These are phyloP conservation scores for Lolium multiflorum DNA, from an alignment of 176 grass and related monocot species.

Conservation along the genomic window DNA sequence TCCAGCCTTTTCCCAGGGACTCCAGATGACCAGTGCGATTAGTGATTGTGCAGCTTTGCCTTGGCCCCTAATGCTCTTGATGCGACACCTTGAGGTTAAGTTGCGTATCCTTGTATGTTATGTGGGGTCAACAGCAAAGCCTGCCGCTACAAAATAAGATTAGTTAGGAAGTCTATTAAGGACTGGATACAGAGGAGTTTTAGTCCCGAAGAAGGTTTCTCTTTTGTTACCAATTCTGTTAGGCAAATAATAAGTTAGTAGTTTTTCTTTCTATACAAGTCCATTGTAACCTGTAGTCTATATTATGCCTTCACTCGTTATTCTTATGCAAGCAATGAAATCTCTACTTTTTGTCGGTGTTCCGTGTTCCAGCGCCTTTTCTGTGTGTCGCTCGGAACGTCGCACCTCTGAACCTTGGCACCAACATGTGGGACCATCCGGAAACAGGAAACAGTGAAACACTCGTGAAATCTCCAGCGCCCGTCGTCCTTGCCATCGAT, in stretches of 20 bases:
- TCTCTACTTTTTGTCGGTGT: no score
- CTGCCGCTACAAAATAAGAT: background rate
- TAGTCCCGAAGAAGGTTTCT: background rate
- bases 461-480: no score
- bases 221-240: background rate
- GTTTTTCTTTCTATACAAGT: background rate
- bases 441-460: no score
- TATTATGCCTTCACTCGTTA: background rate
- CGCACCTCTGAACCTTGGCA: no score
- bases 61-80: background rate
- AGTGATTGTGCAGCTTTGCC: background rate
- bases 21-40: background rate
- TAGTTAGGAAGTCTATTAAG: background rate
- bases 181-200: background rate
- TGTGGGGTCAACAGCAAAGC: background rate
- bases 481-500: no score
- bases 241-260: background rate
- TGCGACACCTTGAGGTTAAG: background rate
- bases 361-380: no score
- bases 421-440: no score
- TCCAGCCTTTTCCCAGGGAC: constrained; percentile 23
- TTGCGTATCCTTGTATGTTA: background rate
- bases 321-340: no score
- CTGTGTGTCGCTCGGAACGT: no score
- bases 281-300: background rate